Evolutionary conservation across 169 alveolate genomes (phyloP), one percentile per base, ranked within the genome.

Genomic region (Plasmodium gaboni): DNA sequence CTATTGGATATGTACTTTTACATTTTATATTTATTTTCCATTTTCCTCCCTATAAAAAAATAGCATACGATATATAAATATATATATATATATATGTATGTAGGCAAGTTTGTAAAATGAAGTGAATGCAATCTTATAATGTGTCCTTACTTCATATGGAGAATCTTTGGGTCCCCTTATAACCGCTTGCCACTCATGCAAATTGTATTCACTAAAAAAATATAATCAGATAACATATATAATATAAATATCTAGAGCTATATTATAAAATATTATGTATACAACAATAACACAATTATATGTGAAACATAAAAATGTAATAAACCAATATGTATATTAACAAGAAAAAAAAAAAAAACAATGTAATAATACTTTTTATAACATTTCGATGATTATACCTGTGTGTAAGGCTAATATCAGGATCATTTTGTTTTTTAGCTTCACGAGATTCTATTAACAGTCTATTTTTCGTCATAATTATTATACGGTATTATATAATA

Each of bases 111-210:
- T 13, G 10, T 22, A 12, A 6, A n/a, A 9, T 22, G 7, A 17
- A 17, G 12, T 24, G 5, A 38, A 38, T 38, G 7, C 46, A 38
- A 38, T 38, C 13, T 63, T n/a, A 32, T 15, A 71, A 22, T 46
- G 19, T 71, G 13, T 46, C 13, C 88, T 65, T 68, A 96, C 98
- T 92, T 96, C 98, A 88, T 96, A 98, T 19, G 99, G 99, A 1
- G 98, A 95, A 68, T 95, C 98, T 22, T 87, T 94, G 1, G 99
- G 99, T 0, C 99, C 99, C 59, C 87, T 89, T 53, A 97, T 92
- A 44, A 95, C 88, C 4, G 98, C 99, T 38, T 93, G 87, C 98
- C 99, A 97, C 86, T 93, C 92, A 73, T 92, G 87, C 38, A 97
- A 19, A 74, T 95, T 93, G 59, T 95, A 94, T 68, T 93, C 94